Percentiles rank a stretch among this genome's conserved stretches.
Conservation (phyloP, 169 alveolate species). For the Plasmodium berghei region DNA sequence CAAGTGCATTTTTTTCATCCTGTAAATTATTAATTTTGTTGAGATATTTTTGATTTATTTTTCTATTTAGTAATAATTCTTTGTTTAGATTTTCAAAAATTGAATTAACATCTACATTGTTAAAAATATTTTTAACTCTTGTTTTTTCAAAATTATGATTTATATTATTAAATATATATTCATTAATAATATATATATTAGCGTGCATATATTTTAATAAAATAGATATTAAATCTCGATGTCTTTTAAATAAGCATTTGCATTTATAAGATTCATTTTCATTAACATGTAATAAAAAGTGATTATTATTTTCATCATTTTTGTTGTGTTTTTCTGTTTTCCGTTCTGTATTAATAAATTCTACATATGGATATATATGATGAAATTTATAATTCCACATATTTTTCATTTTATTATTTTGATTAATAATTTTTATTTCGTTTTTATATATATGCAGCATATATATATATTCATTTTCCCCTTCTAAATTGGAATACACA, state of each 20-base stretch:
- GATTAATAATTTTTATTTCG: slow-evolving; percentile 47
- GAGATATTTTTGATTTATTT: slow-evolving; percentile 19
- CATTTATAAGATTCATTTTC: slow-evolving; percentile 27
- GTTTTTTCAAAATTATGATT: slow-evolving; percentile 31
- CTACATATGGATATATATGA: slow-evolving; percentile 42
- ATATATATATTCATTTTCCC: slow-evolving; percentile 28
- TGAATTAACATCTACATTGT: slow-evolving; percentile 47
- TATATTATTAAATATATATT: slow-evolving; percentile 53
- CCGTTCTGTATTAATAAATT: neutral
- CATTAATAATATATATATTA: slow-evolving; percentile 35
- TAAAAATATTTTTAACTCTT: slow-evolving; percentile 32
- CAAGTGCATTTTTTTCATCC: slow-evolving; percentile 48
- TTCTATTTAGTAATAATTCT: slow-evolving; percentile 21
- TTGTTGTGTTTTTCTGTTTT: too few species aligned
- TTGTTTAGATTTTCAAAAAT: slow-evolving; percentile 40
- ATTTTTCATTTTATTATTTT: slow-evolving; percentile 8
- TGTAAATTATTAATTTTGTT: slow-evolving; percentile 33
- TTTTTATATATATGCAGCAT: slow-evolving; percentile 55
- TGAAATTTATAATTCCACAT: slow-evolving; percentile 59
- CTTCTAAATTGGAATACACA: slow-evolving; percentile 16
- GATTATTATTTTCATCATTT: neutral
- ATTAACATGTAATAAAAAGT: slow-evolving; percentile 25
- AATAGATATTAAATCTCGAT: slow-evolving; percentile 46
- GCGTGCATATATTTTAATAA: slow-evolving; percentile 68
- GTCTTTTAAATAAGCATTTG: slow-evolving; percentile 53